Base-by-base conservation (phyloP, 352 stramenopile species). In the Blastocystis sp. region DNA sequence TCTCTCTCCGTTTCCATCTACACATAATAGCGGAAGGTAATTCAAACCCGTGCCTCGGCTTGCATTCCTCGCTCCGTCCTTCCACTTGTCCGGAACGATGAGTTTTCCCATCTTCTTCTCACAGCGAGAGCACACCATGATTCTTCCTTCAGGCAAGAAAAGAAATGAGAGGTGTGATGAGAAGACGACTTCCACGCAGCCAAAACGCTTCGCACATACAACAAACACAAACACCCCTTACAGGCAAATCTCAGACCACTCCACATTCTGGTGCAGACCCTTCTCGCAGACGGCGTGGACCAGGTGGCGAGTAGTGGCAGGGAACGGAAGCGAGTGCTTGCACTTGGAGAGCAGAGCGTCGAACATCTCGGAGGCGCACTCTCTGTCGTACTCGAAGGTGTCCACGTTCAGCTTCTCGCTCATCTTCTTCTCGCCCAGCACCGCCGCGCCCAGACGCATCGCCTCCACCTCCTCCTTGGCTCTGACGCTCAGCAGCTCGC, bases 91-190 rank as follows among this genome's bases (percentile, higher is more conserved):
- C 4, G 77, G 77, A 87, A 87, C 65, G 21, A 87, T 62, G 9
- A 87, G 56, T 45, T 87, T 87, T 21, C 77, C 77, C n/a, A 87
- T 70, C 19, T 87, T 87, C 77, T 87, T 82, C 19, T 87, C 77
- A 87, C 77, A 87, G 65, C 52, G 77, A 34, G 52, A 74, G 52
- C 77, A 87, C 38, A 87, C 77, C 77, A 87, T 87, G 34, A 28
- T 65, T 28, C 34, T 43, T 52, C 34, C 43, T 65, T 41, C 1
- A 66, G 41, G 5, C 41, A 45, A 81, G 34, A 59, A 38, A 45
- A 41, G 9, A 71, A 14, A 9, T 40, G 23, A 21, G 38, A 23
- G 23, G 48, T 56, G 5, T 14, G 48, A 56, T 56, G 5, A 34
- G 28, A 34, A 34, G 28, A 34, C 28, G 28, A 34, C 28, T 34